phyloP scores from a whole-genome alignment of 2,329 filamentous ascomycete genomes.

The Aspergillus aculeatinus region DNA sequence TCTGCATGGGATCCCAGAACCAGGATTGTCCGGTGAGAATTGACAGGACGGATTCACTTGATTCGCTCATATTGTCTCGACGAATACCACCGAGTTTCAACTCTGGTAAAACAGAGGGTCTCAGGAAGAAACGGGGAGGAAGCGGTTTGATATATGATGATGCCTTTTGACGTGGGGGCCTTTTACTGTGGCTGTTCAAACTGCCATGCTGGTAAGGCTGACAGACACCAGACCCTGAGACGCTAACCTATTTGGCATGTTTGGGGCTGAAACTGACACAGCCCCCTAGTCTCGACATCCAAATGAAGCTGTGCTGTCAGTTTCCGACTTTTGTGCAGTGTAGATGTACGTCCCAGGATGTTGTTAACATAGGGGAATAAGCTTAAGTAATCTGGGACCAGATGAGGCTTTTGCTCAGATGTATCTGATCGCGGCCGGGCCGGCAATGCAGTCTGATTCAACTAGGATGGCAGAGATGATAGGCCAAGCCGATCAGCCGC shows the following conservation, averaged over 20 bases:
- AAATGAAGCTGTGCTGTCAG: not conserved
- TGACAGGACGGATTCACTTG: not conserved
- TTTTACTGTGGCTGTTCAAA: not conserved
- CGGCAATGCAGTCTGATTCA: too few relatives aligned
- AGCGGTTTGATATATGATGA: too few relatives aligned
- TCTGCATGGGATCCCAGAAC: not conserved
- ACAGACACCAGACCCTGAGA: not conserved
- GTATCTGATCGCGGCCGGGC: too few relatives aligned
- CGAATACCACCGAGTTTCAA: not conserved
- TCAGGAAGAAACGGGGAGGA: not conserved
- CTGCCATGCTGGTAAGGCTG: not conserved
- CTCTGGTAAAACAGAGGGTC: not conserved
- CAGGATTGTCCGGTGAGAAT: not conserved
- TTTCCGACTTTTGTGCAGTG: not conserved
- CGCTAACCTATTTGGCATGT: not conserved
- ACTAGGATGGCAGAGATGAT: too few relatives aligned
- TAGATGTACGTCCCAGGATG: too few relatives aligned
- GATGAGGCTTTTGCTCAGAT: too few relatives aligned
- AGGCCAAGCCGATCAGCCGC: too few relatives aligned
- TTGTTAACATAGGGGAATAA: too few relatives aligned
- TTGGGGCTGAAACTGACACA: not conserved
- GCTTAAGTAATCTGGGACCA: too few relatives aligned
- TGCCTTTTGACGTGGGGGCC: too few relatives aligned
- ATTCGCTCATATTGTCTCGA: not conserved
- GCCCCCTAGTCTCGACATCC: not conserved